A percentile compares a stretch with the other conserved stretches of the same genome.
These are phyloP conservation scores for Flaveria sonorensis DNA, from an alignment of 129 eudicot genomes.

Conservation along the genomic window DNA sequence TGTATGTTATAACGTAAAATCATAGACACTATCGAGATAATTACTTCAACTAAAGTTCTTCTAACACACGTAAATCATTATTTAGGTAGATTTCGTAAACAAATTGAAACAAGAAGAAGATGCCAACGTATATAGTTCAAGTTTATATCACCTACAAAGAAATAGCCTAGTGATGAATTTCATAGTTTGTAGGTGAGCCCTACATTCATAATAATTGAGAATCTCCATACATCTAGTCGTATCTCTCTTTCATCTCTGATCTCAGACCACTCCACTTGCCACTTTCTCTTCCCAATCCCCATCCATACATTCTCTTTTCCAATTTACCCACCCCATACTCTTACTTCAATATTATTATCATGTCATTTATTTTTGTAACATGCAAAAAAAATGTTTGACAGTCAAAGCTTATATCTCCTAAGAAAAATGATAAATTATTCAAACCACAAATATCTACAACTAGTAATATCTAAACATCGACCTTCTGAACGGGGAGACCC, in stretches of 20 bases:
- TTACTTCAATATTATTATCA: slow-evolving; percentile 3
- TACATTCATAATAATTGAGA: slow-evolving; percentile 33
- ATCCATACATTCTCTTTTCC: slow-evolving; percentile 39
- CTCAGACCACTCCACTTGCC: slow-evolving; percentile 27
- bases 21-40: too few species aligned
- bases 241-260: slow-evolving; percentile 5
- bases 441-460: too few species aligned
- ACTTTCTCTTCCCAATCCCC: slow-evolving; percentile 30
- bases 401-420: background rate
- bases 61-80: background rate
- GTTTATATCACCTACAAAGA: background rate
- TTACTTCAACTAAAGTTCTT: background rate
- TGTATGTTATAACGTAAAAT: too few species aligned
- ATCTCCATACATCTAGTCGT: slow-evolving; percentile 10
- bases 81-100: background rate
- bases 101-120: background rate
- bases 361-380: slow-evolving; percentile 3
- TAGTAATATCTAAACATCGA: too few species aligned
- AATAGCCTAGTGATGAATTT: background rate
- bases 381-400: background rate
- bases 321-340: slow-evolving; percentile 19
- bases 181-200: slow-evolving; percentile 38
- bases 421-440: too few species aligned
- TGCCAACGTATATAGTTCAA: background rate
- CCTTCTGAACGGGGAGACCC: too few species aligned